A percentile compares a stretch with the other conserved stretches of the same genome.
phyloP scores from a whole-genome alignment of 306 rosid species.

The Lathyrus oleraceus region DNA sequence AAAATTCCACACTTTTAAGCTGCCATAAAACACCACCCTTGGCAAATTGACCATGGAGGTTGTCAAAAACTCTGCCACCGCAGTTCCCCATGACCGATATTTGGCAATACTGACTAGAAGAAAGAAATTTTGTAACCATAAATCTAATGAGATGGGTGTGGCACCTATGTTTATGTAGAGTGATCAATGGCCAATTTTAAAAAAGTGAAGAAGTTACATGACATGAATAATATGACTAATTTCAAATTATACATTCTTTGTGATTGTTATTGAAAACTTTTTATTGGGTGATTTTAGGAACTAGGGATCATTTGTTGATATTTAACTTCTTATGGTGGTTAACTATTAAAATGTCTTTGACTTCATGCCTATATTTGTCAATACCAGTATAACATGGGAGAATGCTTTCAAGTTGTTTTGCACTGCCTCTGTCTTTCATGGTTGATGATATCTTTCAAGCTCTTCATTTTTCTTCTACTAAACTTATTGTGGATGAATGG shows the following conservation, averaged over 20 bases:
- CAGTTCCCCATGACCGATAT: too few relatives aligned
- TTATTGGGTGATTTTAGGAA: not conserved
- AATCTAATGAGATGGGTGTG: not conserved
- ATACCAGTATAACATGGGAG: not conserved
- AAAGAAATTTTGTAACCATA: not conserved
- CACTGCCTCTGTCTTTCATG: constrained; percentile 28
- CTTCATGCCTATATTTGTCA: not conserved
- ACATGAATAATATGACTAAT: not conserved
- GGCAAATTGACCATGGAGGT: too few relatives aligned
- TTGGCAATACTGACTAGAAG: not conserved
- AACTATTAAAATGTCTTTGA: not conserved
- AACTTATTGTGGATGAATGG: constrained; percentile 65
- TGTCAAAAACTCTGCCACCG: too few relatives aligned
- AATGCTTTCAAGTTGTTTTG: constrained; percentile 10
- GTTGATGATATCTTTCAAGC: constrained; percentile 53
- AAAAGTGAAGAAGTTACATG: not conserved
- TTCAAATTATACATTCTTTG: not conserved
- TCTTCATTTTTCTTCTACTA: constrained; percentile 62
- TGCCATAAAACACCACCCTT: too few relatives aligned
- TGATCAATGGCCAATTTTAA: not conserved
- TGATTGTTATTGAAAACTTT: not conserved
- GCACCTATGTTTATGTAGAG: not conserved
- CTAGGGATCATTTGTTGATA: not conserved
- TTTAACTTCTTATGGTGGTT: not conserved
- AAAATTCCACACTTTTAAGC: too few relatives aligned